Evolutionary conservation across 2,329 filamentous ascomycete genomes (phyloP), one percentile per base, ranked within the genome.

Genomic region (Aspergillus fumigatiaffinis): DNA sequence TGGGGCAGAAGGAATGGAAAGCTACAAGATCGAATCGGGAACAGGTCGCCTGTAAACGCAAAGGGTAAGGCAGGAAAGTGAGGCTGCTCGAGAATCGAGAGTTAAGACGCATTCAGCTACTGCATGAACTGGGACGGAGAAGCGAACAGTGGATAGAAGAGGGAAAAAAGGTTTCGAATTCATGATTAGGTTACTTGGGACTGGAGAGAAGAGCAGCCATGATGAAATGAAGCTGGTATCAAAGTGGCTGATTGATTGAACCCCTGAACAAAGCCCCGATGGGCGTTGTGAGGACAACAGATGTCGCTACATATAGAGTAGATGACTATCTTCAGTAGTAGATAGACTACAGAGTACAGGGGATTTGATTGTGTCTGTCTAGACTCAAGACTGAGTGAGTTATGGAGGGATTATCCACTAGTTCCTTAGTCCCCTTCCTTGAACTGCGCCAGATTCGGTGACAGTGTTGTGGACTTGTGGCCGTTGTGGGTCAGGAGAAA

Each of bases 1-100:
- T 38, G 14, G 20, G 20, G 4, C 42, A 21, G 10, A 46, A 23
- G 21, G 41, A 44, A 44, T 44, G 7, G 41, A 21, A 10, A 44
- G 21, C 41, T 20, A 20, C 21, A 44, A 20, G n/a, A 23, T 12
- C 8, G 21, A 29, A 51, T 50, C 42, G 46, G 49, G 35, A 56
- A 46, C 42, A 46, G 41, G 51, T 35, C 51, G 50, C 35, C 38
- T 28, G 25, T 10, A 21, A 29, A 51, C 44, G 29, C 32, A 47
- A 35, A 26, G 17, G 23, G 46, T 35, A 51, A 49, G 42, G 42
- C 42, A 23, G 42, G 42, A 60, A 61, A 60, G 60, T 61, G 60
- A 61, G 60, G 60, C 60, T 61, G 57, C 52, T 53, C 26, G 26
- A 44, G 12, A 32, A 5, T 29, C 26, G 14, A 32, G 8, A 32